Percentiles rank a stretch among this genome's conserved stretches.
These are phyloP conservation scores for Xylariales sp. DNA, from an alignment of 2,329 filamentous ascomycete genomes.

Conservation along the genomic window DNA sequence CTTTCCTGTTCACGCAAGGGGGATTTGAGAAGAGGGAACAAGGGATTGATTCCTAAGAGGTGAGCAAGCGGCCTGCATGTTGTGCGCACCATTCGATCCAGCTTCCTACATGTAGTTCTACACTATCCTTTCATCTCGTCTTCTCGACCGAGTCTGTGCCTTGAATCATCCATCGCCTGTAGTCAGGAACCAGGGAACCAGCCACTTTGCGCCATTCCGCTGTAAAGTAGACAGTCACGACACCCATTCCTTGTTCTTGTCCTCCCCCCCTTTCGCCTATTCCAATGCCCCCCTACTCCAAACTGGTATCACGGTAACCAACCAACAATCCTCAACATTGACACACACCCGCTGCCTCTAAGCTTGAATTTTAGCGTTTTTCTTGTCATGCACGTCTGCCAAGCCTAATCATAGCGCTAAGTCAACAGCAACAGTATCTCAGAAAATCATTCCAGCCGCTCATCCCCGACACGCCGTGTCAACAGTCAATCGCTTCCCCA, in stretches of 20 bases:
- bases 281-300: slow-evolving; percentile 1
- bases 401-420: slow-evolving; percentile 34
- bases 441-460: slow-evolving; percentile 18
- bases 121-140: background rate
- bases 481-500: slow-evolving; percentile 36
- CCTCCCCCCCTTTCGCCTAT: background rate
- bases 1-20: slow-evolving; percentile 7
- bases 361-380: slow-evolving; percentile 7
- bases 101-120: too few relatives aligned
- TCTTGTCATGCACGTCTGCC: slow-evolving; percentile 16
- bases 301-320: slow-evolving; percentile 8
- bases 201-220: slow-evolving; percentile 10
- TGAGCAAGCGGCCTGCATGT: slow-evolving; percentile 21
- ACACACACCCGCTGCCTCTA: background rate
- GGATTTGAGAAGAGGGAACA: background rate
- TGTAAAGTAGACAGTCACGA: slow-evolving; percentile 12
- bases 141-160: background rate
- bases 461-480: slow-evolving; percentile 24
- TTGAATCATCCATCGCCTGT: background rate
- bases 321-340: slow-evolving; percentile 13
- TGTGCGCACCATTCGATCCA: too few relatives aligned
- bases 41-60: slow-evolving; percentile 23
- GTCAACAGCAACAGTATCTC: slow-evolving; percentile 24
- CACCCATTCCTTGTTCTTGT: slow-evolving; percentile 4
- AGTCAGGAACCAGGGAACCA: background rate